Conservation (phyloP, 495 filamentous ascomycete species). For the Penicillium maclennaniae region DNA sequence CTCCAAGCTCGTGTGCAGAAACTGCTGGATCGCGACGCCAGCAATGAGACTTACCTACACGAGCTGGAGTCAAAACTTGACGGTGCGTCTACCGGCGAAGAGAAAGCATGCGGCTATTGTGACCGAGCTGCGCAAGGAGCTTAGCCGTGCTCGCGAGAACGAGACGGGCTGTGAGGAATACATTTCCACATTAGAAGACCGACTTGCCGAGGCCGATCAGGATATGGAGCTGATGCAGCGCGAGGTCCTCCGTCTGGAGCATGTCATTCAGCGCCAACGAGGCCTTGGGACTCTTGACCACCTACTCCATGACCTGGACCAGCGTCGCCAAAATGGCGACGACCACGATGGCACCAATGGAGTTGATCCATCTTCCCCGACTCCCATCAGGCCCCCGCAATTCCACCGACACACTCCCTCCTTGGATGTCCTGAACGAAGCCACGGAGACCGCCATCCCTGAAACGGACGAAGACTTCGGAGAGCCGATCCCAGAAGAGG, state of each 20-base stretch:
- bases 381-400: constrained; percentile 16
- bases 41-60: constrained; percentile 85
- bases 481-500: constrained; percentile 51
- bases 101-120: constrained; percentile 85
- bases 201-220: constrained; percentile 91
- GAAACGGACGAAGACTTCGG: constrained; percentile 49
- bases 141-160: constrained; percentile 82
- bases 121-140: constrained; percentile 84
- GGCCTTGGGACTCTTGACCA: constrained; percentile 93
- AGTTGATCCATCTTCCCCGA: constrained; percentile 15
- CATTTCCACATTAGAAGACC: constrained; percentile 94
- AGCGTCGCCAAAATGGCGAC: constrained; percentile 60
- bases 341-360: constrained; percentile 29
- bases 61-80: constrained; percentile 87
- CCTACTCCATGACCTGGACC: constrained; percentile 84
- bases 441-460: constrained; percentile 50
- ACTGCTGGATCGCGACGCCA: constrained; percentile 80
- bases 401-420: constrained; percentile 37
- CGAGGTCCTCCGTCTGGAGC: constrained; percentile 88
- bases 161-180: constrained; percentile 90
- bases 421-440: constrained; percentile 47
- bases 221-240: constrained; percentile 95
- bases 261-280: constrained; percentile 91
- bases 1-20: constrained; percentile 86
- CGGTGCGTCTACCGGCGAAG: constrained; percentile 85